Conservation (phyloP, 495 filamentous ascomycete species). For the Podospora pseudocomata region DNA sequence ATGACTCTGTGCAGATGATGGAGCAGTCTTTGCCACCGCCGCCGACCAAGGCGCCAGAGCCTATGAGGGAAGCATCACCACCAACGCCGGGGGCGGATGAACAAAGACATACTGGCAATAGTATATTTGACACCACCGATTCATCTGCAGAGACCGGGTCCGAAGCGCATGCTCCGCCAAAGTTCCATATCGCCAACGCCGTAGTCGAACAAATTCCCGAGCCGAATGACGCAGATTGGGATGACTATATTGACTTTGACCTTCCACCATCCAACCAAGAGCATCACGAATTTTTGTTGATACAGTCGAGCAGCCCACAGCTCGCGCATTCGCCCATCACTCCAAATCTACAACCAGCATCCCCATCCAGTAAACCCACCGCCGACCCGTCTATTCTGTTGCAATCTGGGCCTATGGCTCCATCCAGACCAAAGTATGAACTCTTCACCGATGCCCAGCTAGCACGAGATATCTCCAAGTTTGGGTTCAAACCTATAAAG, state of each 20-base stretch:
- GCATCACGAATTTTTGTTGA: constrained; percentile 25
- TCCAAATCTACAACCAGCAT: not conserved
- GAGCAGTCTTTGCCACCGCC: not conserved
- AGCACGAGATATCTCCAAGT: constrained; percentile 56
- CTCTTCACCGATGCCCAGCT: constrained; percentile 62
- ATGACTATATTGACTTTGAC: constrained; percentile 20
- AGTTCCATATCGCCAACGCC: not conserved
- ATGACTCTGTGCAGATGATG: not conserved
- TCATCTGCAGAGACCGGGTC: not conserved
- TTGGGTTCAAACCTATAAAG: constrained; percentile 73
- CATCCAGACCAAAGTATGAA: constrained; percentile 53
- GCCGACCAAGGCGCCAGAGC: not conserved
- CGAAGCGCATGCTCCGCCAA: not conserved
- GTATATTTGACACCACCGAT: not conserved
- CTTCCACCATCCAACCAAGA: constrained; percentile 35
- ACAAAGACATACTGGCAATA: not conserved
- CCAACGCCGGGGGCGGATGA: not conserved
- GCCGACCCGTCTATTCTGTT: no score
- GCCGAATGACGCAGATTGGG: not conserved
- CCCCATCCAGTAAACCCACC: not conserved
- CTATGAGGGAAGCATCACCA: not conserved
- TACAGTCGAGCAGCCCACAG: constrained; percentile 16
- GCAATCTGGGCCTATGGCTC: not conserved
- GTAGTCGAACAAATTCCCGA: not conserved
- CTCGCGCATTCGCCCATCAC: not conserved